Percentiles rank a stretch among this genome's conserved stretches.
Conservation (phyloP, 139 green algal genomes). For the Bryopsis sp. region DNA sequence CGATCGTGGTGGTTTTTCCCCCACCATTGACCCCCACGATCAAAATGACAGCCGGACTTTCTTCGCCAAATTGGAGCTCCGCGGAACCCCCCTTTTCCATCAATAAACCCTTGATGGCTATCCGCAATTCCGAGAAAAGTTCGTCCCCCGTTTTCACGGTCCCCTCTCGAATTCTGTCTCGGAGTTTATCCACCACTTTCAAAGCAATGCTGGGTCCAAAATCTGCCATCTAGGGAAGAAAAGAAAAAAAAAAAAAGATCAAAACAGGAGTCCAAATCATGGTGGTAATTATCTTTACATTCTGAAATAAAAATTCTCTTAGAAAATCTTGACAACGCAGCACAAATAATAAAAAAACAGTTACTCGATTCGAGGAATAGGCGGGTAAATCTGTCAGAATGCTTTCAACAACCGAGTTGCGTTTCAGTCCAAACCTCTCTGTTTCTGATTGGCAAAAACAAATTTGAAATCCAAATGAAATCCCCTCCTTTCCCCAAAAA, state of each 20-base stretch:
- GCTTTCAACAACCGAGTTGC: too few species aligned
- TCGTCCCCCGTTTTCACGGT: conserved; percentile 60
- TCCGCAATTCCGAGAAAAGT: conserved; percentile 39
- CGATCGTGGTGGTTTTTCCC: conserved; percentile 95
- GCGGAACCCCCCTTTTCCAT: conserved; percentile 8
- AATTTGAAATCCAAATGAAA: background rate
- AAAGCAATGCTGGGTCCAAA: conserved; percentile 84
- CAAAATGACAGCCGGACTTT: conserved; percentile 57
- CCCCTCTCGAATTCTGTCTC: conserved; percentile 54
- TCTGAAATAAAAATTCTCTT: too few species aligned
- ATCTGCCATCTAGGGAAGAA: conserved; percentile 48
- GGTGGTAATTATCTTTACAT: too few species aligned
- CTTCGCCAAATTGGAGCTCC: conserved; percentile 18
- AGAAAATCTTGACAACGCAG: too few species aligned
- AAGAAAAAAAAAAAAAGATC: background rate
- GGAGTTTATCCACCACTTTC: conserved; percentile 74
- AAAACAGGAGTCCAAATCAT: background rate
- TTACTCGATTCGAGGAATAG: too few species aligned
- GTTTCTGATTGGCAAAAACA: too few species aligned
- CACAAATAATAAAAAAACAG: too few species aligned
- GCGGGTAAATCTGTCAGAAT: too few species aligned
- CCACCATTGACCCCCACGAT: conserved; percentile 96
- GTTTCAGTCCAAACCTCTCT: too few species aligned
- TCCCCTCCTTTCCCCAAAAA: background rate
- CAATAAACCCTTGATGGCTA: conserved; percentile 26